These are phyloP conservation scores for Eudorina sp. DNA, from an alignment of 139 green algal genomes.

Conservation along the genomic window DNA sequence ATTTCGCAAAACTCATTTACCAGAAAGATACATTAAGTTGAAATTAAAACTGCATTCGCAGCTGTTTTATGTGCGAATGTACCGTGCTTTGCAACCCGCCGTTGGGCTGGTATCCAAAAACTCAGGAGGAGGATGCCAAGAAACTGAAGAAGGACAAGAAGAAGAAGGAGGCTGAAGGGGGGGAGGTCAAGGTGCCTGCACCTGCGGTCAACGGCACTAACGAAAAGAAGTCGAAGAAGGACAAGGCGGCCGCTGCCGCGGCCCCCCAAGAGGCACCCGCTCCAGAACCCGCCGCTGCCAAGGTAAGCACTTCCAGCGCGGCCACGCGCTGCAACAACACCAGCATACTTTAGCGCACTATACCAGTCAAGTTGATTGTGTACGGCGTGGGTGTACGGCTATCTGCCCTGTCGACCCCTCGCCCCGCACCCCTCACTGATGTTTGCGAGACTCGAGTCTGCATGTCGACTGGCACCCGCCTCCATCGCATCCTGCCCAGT, in stretches of 20 bases:
- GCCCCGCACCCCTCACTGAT: neutral
- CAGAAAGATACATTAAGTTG: neutral
- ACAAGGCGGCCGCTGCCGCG: constrained; percentile 19
- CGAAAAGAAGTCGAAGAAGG: constrained; percentile 28
- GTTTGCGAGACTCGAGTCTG: neutral
- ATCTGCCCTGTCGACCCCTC: neutral
- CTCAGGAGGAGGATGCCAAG: neutral
- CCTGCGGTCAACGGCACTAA: neutral
- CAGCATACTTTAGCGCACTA: neutral
- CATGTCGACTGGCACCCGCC: neutral
- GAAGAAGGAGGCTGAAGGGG: neutral
- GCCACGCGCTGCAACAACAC: too few species aligned
- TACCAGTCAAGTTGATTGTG: neutral
- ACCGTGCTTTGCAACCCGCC: neutral
- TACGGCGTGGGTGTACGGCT: neutral
- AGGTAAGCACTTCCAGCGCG: neutral
- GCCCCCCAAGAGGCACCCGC: neutral
- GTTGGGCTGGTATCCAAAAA: neutral
- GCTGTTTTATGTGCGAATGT: neutral
- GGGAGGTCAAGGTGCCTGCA: neutral
- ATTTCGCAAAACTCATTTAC: neutral
- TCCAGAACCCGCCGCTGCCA: neutral
- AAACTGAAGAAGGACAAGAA: constrained; percentile 27
- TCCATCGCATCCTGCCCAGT: too few species aligned
- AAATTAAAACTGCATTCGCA: too few species aligned